Percentiles rank a stretch among this genome's conserved stretches.
Conservation (phyloP, 176 grass and related monocot genomes). For the Neostapfia colusana region DNA sequence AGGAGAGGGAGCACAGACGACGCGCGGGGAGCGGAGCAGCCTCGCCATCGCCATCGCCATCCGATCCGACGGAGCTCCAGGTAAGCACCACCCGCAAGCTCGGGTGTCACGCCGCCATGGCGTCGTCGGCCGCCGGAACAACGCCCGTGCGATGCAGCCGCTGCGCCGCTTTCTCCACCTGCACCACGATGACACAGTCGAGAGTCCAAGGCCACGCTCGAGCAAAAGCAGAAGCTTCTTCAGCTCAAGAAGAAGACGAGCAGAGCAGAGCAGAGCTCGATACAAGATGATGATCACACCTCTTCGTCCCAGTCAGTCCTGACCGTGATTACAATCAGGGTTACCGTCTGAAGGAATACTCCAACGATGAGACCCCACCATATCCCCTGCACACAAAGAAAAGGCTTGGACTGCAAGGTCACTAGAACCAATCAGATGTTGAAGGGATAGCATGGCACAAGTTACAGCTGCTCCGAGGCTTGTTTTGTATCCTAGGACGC, state of each 20-base stretch:
- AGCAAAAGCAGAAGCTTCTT: constrained; percentile 17
- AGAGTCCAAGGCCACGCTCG: not conserved
- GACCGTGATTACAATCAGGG: constrained; percentile 64
- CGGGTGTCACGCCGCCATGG: constrained; percentile 14
- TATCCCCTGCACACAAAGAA: constrained; percentile 56
- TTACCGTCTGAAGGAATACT: constrained; percentile 55
- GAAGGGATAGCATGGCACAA: not conserved
- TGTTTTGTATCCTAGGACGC: constrained; percentile 72
- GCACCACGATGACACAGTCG: not conserved
- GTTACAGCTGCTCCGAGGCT: constrained; percentile 59
- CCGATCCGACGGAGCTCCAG: not conserved
- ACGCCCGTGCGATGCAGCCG: constrained; percentile 31
- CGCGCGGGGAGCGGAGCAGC: not conserved
- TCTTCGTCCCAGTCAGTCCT: constrained; percentile 81
- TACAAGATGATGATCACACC: constrained; percentile 46
- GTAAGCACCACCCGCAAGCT: not conserved
- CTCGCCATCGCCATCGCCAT: too few species aligned
- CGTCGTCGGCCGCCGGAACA: constrained; percentile 12
- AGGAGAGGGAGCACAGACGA: not conserved
- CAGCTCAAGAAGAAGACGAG: not conserved
- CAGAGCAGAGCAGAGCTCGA: too few species aligned
- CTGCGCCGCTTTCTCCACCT: constrained; percentile 59
- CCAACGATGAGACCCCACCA: constrained; percentile 90
- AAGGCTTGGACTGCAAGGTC: not conserved
- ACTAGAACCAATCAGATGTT: not conserved